These are phyloP conservation scores for Saccharomyces hybrid DNA, from an alignment of 1,139 yeast genomes.

Conservation along the genomic window DNA sequence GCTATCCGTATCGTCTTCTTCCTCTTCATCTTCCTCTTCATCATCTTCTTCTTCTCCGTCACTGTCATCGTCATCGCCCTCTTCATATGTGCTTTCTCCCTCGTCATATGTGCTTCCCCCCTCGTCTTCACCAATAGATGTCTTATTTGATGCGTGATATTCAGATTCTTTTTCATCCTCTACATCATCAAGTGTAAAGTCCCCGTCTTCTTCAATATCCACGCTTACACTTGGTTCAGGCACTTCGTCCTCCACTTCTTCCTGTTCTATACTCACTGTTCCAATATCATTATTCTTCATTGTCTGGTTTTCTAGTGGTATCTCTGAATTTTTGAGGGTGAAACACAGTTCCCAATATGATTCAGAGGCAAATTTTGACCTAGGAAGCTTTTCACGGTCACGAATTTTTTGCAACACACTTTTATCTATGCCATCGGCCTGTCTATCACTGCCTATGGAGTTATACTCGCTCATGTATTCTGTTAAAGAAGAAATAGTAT, in stretches of 20 bases:
- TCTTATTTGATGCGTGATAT: not conserved
- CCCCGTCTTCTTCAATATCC: not conserved
- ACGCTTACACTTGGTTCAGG: too few species aligned
- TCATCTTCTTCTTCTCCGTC: conserved; percentile 16
- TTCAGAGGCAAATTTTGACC: not conserved
- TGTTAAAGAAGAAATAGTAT: not conserved
- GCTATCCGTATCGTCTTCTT: conserved; percentile 11
- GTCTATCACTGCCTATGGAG: not conserved
- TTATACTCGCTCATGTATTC: not conserved
- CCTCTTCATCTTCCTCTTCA: conserved; percentile 8
- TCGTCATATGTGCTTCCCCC: not conserved
- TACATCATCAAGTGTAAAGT: not conserved
- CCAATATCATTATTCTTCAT: not conserved
- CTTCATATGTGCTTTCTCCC: conserved; percentile 7
- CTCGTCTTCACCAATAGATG: too few species aligned
- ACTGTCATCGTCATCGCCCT: conserved; percentile 13
- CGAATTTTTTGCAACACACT: not conserved
- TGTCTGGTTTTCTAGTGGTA: not conserved
- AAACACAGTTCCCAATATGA: not conserved
- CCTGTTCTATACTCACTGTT: not conserved
- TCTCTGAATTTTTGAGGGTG: not conserved
- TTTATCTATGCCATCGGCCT: not conserved
- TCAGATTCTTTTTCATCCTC: not conserved
- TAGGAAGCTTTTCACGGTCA: not conserved
- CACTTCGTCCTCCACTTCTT: not conserved